phyloP scores from a whole-genome alignment of 2,329 filamentous ascomycete species.

The Aspergillus oerlinghausenensis region DNA sequence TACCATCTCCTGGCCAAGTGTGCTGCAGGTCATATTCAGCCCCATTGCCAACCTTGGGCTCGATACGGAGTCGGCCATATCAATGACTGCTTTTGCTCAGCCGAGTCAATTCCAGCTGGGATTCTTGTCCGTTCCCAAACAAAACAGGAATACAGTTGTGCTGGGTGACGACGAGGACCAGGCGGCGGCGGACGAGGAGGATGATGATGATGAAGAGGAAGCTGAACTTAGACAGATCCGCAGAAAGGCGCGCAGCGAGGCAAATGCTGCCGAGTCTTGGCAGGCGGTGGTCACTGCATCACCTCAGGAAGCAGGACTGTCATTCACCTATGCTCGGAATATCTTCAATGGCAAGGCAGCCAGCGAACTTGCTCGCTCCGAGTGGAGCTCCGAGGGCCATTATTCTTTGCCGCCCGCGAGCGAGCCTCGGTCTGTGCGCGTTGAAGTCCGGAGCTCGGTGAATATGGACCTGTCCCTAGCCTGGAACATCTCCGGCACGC shows the following conservation, averaged over 20 bases:
- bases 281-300: constrained; percentile 26
- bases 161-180: constrained; percentile 22
- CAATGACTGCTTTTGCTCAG: constrained; percentile 14
- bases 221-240: constrained; percentile 3
- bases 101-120: constrained; percentile 32
- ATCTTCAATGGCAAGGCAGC: constrained; percentile 33
- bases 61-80: constrained; percentile 13
- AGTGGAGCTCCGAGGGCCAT: constrained; percentile 40
- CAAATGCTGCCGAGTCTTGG: constrained; percentile 31
- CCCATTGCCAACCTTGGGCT: constrained; percentile 21
- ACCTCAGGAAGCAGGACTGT: constrained; percentile 25
- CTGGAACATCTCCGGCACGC: constrained; percentile 34
- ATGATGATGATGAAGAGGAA: constrained; percentile 16
- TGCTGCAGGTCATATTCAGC: constrained; percentile 20
- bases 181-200: constrained; percentile 14
- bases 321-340: constrained; percentile 33
- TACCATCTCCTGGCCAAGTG: constrained; percentile 30
- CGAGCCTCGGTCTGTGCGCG: constrained; percentile 29
- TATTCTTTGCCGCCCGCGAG: constrained; percentile 26
- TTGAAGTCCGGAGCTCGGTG: constrained; percentile 30
- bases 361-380: constrained; percentile 30
- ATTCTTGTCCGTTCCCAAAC: constrained; percentile 25
- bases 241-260: constrained; percentile 15
- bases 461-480: constrained; percentile 24
- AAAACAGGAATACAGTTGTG: constrained; percentile 4